Evolutionary conservation across 2,329 filamentous ascomycete genomes (phyloP).

Genomic region (Curvularia spicifera): DNA sequence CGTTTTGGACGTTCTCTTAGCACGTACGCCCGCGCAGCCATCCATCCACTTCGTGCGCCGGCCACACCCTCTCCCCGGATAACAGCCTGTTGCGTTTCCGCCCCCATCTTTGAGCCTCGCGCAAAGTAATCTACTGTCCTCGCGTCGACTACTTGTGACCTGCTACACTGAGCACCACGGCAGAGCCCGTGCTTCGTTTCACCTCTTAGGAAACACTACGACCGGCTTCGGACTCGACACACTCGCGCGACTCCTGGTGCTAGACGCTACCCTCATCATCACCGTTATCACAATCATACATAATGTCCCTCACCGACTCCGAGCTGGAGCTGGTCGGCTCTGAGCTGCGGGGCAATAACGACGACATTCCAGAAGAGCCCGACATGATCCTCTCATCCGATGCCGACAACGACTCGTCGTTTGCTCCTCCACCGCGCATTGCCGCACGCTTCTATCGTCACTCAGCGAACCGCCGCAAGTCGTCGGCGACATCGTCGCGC

Average conservation of each 20-base stretch:
- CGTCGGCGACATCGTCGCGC: slow-evolving; percentile 78
- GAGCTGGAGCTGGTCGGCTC: slow-evolving; percentile 42
- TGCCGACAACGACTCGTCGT: slow-evolving; percentile 50
- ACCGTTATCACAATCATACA: slow-evolving; percentile 9
- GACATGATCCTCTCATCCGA: slow-evolving; percentile 52
- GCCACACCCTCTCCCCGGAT: slow-evolving; percentile 13
- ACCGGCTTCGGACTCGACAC: slow-evolving; percentile 26
- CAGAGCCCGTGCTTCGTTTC: slow-evolving; percentile 44
- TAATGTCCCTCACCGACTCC: slow-evolving; percentile 44
- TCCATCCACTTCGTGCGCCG: slow-evolving; percentile 12
- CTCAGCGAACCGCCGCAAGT: slow-evolving; percentile 71
- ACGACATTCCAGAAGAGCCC: slow-evolving; percentile 52
- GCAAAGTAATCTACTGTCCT: slow-evolving; percentile 16
- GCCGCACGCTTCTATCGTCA: slow-evolving; percentile 77
- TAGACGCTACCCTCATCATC: slow-evolving; percentile 2
- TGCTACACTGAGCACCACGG: slow-evolving; percentile 27
- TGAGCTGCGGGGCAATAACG: slow-evolving; percentile 39
- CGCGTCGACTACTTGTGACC: slow-evolving; percentile 27
- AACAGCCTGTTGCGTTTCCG: slow-evolving; percentile 28
- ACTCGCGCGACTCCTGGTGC: slow-evolving; percentile 26
- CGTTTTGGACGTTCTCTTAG: slow-evolving; percentile 2
- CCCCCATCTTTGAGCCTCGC: slow-evolving; percentile 29
- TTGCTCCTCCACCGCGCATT: slow-evolving; percentile 75
- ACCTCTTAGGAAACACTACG: slow-evolving; percentile 21
- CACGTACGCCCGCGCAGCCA: slow-evolving; percentile 19